Evolutionary conservation across 164 flowering plant genomes (phyloP).

Genomic region (Platanus orientalis): DNA sequence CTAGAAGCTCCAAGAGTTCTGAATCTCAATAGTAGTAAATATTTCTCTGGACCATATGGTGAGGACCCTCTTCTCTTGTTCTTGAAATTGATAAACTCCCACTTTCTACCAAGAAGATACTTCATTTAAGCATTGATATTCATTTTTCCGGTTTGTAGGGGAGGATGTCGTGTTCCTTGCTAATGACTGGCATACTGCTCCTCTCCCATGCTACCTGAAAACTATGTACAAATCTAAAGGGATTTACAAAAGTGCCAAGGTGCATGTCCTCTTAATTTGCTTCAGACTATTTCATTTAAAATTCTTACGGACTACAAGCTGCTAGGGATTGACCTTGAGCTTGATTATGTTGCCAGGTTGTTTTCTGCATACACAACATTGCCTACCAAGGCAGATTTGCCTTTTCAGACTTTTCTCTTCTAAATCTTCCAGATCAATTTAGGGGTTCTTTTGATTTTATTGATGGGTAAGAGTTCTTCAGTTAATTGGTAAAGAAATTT

Average conservation of each 20-base stretch:
- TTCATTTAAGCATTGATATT: not conserved
- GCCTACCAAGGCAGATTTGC: slow-evolving; percentile 95
- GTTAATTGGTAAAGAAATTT: not conserved
- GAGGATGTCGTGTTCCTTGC: slow-evolving; percentile 74
- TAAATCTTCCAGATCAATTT: slow-evolving; percentile 67
- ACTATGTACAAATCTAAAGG: slow-evolving; percentile 55
- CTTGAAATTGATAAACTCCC: not conserved
- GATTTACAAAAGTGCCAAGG: slow-evolving; percentile 63
- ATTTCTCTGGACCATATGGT: slow-evolving; percentile 92
- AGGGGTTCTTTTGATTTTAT: slow-evolving; percentile 81
- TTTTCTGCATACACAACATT: slow-evolving; percentile 84
- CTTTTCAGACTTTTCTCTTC: slow-evolving; percentile 65
- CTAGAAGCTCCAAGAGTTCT: slow-evolving; percentile 79
- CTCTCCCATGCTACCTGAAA: slow-evolving; percentile 81
- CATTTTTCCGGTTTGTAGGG: slow-evolving; percentile 31
- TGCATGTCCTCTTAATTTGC: slow-evolving; percentile 9
- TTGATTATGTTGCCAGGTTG: slow-evolving; percentile 47
- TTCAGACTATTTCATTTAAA: not conserved
- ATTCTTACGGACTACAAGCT: not conserved
- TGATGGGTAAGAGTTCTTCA: slow-evolving; percentile 60
- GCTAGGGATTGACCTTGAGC: not conserved
- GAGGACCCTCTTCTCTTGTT: slow-evolving; percentile 7
- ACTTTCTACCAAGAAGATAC: not conserved
- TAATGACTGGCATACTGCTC: slow-evolving; percentile 87
- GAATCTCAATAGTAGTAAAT: slow-evolving; percentile 52